Percentiles rank a stretch among this genome's conserved stretches.
These are phyloP conservation scores for Tetrahymena elliotti DNA, from an alignment of 73 alveolate genomes.

Conservation along the genomic window DNA sequence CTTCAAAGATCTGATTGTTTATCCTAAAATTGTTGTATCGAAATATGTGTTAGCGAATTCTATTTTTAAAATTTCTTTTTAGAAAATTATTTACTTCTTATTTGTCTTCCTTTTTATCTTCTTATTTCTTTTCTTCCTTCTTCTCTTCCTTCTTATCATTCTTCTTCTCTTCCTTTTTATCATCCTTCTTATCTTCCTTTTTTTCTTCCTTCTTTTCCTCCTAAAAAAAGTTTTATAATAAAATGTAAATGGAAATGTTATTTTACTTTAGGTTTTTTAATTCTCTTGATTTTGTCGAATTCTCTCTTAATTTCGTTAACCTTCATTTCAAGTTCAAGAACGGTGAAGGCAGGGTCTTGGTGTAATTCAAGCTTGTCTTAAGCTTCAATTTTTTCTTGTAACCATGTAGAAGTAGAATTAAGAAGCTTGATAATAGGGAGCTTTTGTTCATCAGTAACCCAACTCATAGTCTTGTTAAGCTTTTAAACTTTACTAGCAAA, in stretches of 20 bases:
- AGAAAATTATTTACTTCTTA: background rate
- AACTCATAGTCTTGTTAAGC: conserved; percentile 15
- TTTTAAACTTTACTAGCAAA: conserved; percentile 4
- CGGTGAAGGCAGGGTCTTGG: conserved; percentile 36
- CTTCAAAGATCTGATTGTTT: background rate
- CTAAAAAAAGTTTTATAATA: background rate
- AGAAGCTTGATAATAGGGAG: background rate
- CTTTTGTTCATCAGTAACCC: conserved; percentile 38
- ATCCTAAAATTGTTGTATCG: background rate
- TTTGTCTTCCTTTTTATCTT: background rate
- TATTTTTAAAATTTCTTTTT: background rate
- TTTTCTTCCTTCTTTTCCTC: conserved; percentile 30
- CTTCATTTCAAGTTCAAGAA: conserved; percentile 20
- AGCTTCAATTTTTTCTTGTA: background rate
- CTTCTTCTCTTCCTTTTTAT: conserved; percentile 13
- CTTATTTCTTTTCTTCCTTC: conserved; percentile 1
- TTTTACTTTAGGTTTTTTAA: conserved; percentile 19
- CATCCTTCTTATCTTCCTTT: conserved; percentile 4
- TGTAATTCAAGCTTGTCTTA: conserved; percentile 14
- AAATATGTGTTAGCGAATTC: background rate
- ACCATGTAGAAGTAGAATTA: conserved; percentile 18
- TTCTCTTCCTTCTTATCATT: background rate
- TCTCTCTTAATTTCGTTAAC: conserved; percentile 15
- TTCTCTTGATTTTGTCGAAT: conserved; percentile 14
- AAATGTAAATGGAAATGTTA: too few relatives aligned